Evolutionary conservation across 2,329 filamentous ascomycete species (phyloP).

Genomic region (Fusarium metavorans): DNA sequence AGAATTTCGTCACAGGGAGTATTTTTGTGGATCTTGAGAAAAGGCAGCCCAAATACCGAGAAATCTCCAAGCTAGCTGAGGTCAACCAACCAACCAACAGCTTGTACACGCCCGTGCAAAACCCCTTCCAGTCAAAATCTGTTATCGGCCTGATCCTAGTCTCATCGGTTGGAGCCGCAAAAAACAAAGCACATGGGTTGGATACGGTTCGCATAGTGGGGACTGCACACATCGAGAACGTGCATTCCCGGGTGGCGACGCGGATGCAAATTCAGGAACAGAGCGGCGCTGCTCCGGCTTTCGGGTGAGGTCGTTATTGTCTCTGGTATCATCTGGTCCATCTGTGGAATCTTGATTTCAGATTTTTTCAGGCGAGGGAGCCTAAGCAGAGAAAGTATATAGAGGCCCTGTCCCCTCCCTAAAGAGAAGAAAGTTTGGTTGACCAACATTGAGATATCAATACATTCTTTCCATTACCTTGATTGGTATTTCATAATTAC

Average conservation of each 20-base stretch:
- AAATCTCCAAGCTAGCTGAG: conserved; percentile 36
- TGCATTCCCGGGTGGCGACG: conserved; percentile 9
- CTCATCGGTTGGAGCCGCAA: conserved; percentile 37
- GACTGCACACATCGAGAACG: neutral
- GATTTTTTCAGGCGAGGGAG: neutral
- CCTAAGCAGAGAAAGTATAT: conserved; percentile 20
- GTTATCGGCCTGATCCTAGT: conserved; percentile 10
- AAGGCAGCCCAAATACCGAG: conserved; percentile 36
- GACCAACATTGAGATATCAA: conserved; percentile 26
- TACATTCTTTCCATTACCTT: conserved; percentile 1
- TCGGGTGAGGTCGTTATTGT: conserved; percentile 22
- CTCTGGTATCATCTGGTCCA: neutral
- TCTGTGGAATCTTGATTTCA: neutral
- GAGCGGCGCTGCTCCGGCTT: conserved; percentile 30
- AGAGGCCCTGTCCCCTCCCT: conserved; percentile 28
- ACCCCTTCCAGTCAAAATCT: neutral
- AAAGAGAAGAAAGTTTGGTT: neutral
- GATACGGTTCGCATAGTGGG: conserved; percentile 16
- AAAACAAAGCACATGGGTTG: neutral
- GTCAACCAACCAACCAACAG: neutral
- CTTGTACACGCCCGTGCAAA: neutral
- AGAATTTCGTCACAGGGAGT: conserved; percentile 4
- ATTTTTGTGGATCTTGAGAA: conserved; percentile 14
- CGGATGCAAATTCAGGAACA: neutral
- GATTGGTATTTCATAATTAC: neutral